Percentiles rank a stretch among this genome's conserved stretches.
Conservation (phyloP, 2,329 filamentous ascomycete genomes). For the Hypoxylon sp. region DNA sequence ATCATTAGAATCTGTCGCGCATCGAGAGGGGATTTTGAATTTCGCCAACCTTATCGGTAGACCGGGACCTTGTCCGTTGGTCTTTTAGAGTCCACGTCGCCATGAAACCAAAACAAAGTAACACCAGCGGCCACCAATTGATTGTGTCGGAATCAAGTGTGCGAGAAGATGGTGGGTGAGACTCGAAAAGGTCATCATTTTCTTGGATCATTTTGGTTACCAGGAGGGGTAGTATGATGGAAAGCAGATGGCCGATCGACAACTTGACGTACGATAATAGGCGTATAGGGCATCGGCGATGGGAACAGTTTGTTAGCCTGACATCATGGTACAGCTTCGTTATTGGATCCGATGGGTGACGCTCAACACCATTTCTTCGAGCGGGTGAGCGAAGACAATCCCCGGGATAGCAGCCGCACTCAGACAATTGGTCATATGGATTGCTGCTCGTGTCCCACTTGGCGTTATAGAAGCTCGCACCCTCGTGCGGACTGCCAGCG, state of each 20-base stretch:
- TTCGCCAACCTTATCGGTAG: slow-evolving; percentile 20
- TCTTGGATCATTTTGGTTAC: slow-evolving; percentile 32
- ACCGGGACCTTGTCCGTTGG: slow-evolving; percentile 3
- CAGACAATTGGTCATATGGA: slow-evolving; percentile 9
- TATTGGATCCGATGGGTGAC: slow-evolving; percentile 4
- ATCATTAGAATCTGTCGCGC: slow-evolving; percentile 8
- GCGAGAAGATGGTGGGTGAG: slow-evolving; percentile 1
- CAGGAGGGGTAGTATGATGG: slow-evolving; percentile 26
- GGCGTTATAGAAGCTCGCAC: slow-evolving; percentile 22
- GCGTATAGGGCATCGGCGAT: slow-evolving; percentile 17
- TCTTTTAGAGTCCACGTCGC: slow-evolving; percentile 39
- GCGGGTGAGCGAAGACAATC: neutral
- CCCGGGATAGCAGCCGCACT: slow-evolving; percentile 3
- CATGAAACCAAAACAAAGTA: slow-evolving; percentile 37
- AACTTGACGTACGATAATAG: slow-evolving; percentile 24
- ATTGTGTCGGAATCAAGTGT: slow-evolving; percentile 3
- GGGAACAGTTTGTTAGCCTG: slow-evolving; percentile 1
- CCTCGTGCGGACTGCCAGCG: slow-evolving; percentile 25
- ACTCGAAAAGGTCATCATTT: slow-evolving; percentile 10
- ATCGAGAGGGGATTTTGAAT: neutral
- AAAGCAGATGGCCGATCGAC: slow-evolving; percentile 22
- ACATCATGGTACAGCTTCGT: neutral
- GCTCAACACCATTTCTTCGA: slow-evolving; percentile 7
- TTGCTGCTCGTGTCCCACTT: slow-evolving; percentile 30
- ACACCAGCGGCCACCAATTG: slow-evolving; percentile 28